Conservation (phyloP, 306 rosid genomes). For the Lathyrus tuberosus region DNA sequence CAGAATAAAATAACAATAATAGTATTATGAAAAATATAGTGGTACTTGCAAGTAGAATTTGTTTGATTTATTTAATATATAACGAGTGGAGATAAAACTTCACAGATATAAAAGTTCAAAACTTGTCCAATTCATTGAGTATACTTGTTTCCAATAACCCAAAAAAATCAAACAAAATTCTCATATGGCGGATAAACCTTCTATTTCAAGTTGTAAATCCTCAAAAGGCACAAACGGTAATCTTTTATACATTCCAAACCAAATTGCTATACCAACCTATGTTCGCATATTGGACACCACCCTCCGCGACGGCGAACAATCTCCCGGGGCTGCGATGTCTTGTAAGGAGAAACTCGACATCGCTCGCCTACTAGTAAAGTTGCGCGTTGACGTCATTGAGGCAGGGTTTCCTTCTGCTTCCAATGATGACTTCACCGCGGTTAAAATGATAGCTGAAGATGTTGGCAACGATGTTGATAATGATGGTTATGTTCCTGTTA, state of each 20-base stretch:
- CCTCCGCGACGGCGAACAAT: conserved; percentile 94
- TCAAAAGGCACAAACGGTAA: conserved; percentile 13
- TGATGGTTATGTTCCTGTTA: conserved; percentile 76
- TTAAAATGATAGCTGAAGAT: conserved; percentile 65
- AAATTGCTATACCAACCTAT: conserved; percentile 65
- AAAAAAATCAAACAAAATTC: background rate
- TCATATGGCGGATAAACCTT: background rate
- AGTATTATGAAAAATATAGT: background rate
- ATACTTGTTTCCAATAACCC: background rate
- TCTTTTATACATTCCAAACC: conserved; percentile 69
- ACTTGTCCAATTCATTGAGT: background rate
- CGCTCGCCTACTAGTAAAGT: conserved; percentile 62
- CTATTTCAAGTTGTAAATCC: background rate
- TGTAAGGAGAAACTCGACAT: conserved; percentile 68
- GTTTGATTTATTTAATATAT: background rate
- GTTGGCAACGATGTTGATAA: conserved; percentile 59
- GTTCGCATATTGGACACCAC: conserved; percentile 88
- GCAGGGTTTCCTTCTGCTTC: conserved; percentile 88
- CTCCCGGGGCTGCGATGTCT: conserved; percentile 84
- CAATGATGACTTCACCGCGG: conserved; percentile 68
- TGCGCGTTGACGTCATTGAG: conserved; percentile 87
- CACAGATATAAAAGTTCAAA: background rate
- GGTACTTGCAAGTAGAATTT: background rate
- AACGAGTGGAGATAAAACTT: background rate
- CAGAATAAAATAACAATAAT: background rate